A percentile compares a stretch with the other conserved stretches of the same genome.
These are phyloP conservation scores for Nidularia pulvinata DNA, from an alignment of 768 basidiomycete species.

Conservation along the genomic window DNA sequence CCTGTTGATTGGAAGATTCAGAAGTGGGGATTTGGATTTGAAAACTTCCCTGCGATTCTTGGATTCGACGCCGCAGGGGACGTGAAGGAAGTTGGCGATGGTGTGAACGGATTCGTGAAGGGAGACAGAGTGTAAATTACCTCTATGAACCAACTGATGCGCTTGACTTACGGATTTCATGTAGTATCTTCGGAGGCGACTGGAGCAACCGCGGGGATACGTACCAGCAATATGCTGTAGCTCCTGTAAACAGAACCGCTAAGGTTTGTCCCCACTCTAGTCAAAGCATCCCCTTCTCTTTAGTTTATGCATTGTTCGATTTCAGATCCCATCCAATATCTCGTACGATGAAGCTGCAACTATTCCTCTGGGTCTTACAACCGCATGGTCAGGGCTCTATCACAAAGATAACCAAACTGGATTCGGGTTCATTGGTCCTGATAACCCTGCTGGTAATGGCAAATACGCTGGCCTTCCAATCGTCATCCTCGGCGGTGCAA, in stretches of 20 bases:
- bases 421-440: not conserved
- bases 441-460: not conserved
- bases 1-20: constrained; percentile 18
- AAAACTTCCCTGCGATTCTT: constrained; percentile 7
- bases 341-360: constrained; percentile 3
- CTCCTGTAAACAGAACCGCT: not conserved
- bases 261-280: not conserved
- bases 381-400: constrained; percentile 2
- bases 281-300: not conserved
- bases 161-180: not conserved
- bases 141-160: not conserved
- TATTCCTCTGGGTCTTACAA: not conserved
- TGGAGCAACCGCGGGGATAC: not conserved
- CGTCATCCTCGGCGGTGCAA: constrained; percentile 16
- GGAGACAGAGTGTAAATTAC: constrained; percentile 13
- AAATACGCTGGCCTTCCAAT: constrained; percentile 12
- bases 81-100: constrained; percentile 9
- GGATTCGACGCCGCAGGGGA: constrained; percentile 12
- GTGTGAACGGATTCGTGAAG: constrained; percentile 5
- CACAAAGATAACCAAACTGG: not conserved
- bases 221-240: constrained; percentile 5
- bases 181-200: not conserved
- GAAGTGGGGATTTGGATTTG: constrained; percentile 6
- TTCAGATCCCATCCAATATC: constrained; percentile 4
- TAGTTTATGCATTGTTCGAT: not conserved